Evolutionary conservation across 768 basidiomycete genomes (phyloP).

Genomic region (Leccinum subtestaceum): DNA sequence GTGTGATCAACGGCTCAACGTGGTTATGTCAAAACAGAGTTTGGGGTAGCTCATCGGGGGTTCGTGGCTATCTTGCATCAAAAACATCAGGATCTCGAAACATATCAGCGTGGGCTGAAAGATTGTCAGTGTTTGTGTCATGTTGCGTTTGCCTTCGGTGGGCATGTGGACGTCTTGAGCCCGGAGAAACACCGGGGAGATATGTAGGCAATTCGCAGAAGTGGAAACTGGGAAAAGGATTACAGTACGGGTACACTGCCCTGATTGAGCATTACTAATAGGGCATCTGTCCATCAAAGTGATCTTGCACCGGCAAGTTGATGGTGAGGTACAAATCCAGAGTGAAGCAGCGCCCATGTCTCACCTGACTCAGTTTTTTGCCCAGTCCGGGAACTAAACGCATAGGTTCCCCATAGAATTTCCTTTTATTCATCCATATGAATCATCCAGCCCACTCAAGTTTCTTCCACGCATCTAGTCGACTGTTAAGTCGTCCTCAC

Average conservation of each 20-base stretch:
- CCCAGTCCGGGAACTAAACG: conserved; percentile 2
- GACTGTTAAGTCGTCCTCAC: neutral
- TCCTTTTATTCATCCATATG: conserved; percentile 24
- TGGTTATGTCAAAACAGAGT: neutral
- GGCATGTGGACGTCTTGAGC: neutral
- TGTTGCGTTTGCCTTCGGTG: neutral
- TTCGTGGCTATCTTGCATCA: neutral
- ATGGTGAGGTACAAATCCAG: conserved; percentile 15
- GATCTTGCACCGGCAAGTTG: conserved; percentile 14
- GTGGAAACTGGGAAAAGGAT: neutral
- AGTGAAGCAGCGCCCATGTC: conserved; percentile 13
- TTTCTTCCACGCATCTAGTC: conserved; percentile 2
- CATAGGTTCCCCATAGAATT: neutral
- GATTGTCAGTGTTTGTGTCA: neutral
- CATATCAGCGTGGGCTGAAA: neutral
- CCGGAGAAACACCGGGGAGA: neutral
- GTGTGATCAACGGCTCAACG: neutral
- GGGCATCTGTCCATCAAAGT: neutral
- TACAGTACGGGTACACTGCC: neutral
- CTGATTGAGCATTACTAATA: neutral
- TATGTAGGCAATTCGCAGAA: neutral
- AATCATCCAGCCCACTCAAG: conserved; percentile 2
- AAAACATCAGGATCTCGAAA: neutral
- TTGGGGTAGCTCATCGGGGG: neutral
- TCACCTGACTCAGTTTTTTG: conserved; percentile 2